Evolutionary conservation across 2,329 filamentous ascomycete genomes (phyloP).

Genomic region (Rutstroemia sydowiana): DNA sequence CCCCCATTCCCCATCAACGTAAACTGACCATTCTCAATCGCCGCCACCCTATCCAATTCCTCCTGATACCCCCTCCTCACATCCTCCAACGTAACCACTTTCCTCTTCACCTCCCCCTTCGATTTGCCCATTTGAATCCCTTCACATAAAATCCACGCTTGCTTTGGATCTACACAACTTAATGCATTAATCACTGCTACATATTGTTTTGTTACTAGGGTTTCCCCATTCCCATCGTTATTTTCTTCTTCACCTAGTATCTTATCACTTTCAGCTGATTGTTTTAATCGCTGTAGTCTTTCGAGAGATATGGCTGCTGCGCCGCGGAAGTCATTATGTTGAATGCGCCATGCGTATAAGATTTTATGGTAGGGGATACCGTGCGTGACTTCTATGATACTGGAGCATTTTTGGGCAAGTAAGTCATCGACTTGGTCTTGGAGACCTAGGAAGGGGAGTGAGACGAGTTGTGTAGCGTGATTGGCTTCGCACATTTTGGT

Average conservation of each 20-base stretch:
- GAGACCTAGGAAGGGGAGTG: slow-evolving; percentile 71
- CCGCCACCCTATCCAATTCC: slow-evolving; percentile 80
- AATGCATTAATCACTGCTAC: slow-evolving; percentile 90
- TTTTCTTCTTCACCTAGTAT: slow-evolving; percentile 42
- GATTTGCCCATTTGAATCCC: slow-evolving; percentile 31
- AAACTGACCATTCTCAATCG: slow-evolving; percentile 85
- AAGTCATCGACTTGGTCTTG: slow-evolving; percentile 73
- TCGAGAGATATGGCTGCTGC: slow-evolving; percentile 57
- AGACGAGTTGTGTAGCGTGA: slow-evolving; percentile 60
- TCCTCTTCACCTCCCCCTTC: slow-evolving; percentile 41
- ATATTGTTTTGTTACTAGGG: slow-evolving; percentile 65
- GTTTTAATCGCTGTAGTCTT: slow-evolving; percentile 54
- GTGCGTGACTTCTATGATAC: slow-evolving; percentile 55
- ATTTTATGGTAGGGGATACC: slow-evolving; percentile 77
- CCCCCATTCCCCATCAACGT: slow-evolving; percentile 51
- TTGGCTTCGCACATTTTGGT: slow-evolving; percentile 62
- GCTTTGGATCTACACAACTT: slow-evolving; percentile 73
- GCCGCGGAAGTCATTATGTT: slow-evolving; percentile 81
- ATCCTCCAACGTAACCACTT: slow-evolving; percentile 78
- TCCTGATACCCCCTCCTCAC: slow-evolving; percentile 82
- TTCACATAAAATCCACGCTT: slow-evolving; percentile 70
- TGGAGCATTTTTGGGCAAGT: slow-evolving; percentile 63
- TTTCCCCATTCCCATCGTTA: slow-evolving; percentile 54
- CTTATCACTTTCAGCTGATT: slow-evolving; percentile 51
- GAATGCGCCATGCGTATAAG: slow-evolving; percentile 84